phyloP scores from a whole-genome alignment of 2,329 filamentous ascomycete species.

The Hymenoscyphus infarciens region DNA sequence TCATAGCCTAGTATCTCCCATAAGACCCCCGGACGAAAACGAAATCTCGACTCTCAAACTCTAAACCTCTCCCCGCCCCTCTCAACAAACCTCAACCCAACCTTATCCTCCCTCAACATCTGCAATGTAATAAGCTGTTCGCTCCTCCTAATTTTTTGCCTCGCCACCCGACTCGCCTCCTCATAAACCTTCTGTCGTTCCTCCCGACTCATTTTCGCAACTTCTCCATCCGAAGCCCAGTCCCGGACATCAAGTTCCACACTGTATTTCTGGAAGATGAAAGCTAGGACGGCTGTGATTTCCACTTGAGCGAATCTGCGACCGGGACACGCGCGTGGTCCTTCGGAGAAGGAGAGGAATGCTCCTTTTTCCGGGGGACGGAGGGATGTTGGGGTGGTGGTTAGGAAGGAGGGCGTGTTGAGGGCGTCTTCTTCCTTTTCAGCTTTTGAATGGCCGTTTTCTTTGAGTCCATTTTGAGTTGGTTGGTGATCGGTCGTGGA shows the following conservation, averaged over 20 bases:
- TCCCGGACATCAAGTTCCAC: constrained; percentile 31
- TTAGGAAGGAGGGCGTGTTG: constrained; percentile 15
- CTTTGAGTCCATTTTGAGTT: neutral
- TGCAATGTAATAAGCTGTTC: constrained; percentile 27
- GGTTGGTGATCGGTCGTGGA: neutral
- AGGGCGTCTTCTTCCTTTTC: constrained; percentile 10
- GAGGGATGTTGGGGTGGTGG: constrained; percentile 18
- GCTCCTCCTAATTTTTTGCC: constrained; percentile 19
- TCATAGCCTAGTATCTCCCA: too few relatives aligned
- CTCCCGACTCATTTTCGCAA: constrained; percentile 22
- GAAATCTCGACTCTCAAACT: too few relatives aligned
- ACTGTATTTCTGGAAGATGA: constrained; percentile 27
- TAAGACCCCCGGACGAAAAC: too few relatives aligned
- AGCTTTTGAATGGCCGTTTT: neutral
- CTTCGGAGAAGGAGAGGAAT: constrained; percentile 37
- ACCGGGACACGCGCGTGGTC: constrained; percentile 38
- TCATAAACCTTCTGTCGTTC: constrained; percentile 27
- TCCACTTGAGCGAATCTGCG: constrained; percentile 38
- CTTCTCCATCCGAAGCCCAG: constrained; percentile 31
- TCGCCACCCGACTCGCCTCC: constrained; percentile 22
- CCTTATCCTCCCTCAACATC: constrained; percentile 23
- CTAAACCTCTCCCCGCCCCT: constrained; percentile 30
- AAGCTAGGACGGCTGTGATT: constrained; percentile 34
- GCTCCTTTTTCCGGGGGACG: constrained; percentile 31
- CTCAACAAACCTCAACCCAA: constrained; percentile 29